phyloP scores from a whole-genome alignment of 257 asterid genomes.

The Paraleonurus japonicus region DNA sequence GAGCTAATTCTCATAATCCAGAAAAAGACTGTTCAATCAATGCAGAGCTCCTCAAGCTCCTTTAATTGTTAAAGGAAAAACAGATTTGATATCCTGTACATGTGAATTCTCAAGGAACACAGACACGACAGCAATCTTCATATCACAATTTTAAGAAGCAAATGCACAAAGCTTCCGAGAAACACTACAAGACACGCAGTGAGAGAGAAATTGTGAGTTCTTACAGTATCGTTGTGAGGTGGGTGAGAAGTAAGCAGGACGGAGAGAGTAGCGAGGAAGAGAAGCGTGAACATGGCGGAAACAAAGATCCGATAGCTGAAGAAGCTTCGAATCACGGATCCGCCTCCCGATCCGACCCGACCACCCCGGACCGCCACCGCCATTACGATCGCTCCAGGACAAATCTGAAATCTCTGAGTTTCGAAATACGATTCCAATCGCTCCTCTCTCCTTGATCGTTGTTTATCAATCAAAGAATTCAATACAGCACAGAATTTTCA shows the following conservation, averaged over 20 bases:
- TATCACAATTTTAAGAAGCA: neutral
- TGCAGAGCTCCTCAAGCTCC: neutral
- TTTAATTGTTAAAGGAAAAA: neutral
- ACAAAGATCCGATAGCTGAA: constrained; percentile 91
- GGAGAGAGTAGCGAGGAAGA: constrained; percentile 84
- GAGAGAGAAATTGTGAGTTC: constrained; percentile 16
- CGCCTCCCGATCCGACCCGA: constrained; percentile 77
- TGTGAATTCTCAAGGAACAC: neutral
- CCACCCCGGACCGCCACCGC: constrained; percentile 89
- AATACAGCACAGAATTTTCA: neutral
- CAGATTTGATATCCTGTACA: neutral
- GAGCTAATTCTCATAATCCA: neutral
- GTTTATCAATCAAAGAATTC: constrained; percentile 15
- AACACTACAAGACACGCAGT: neutral
- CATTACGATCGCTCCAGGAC: constrained; percentile 41
- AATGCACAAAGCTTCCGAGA: neutral
- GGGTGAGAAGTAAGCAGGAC: constrained; percentile 80
- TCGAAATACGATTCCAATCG: neutral
- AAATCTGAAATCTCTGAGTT: constrained; percentile 20
- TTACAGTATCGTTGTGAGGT: constrained; percentile 50
- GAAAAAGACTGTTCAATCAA: too few relatives aligned
- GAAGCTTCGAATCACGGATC: constrained; percentile 73
- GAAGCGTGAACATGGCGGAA: constrained; percentile 84
- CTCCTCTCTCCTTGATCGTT: constrained; percentile 13
- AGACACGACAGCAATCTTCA: neutral